Base-by-base conservation (phyloP, 805 yeast genomes). In the Candida quercuum region DNA sequence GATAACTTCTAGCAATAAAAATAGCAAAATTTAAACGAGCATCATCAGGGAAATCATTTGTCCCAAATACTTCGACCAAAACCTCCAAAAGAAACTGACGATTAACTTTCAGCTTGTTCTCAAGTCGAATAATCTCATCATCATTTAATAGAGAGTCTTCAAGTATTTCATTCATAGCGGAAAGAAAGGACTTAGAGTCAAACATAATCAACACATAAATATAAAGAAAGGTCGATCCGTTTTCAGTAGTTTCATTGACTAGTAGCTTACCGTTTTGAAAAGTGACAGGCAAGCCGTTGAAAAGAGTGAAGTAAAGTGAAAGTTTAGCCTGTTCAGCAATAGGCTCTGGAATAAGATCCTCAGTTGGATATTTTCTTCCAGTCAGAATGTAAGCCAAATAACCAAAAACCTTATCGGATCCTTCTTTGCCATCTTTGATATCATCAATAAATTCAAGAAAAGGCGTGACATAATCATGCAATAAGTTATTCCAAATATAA, bases 361-460 rank as follows among this genome's bases (percentile, higher is more conserved):
- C 84, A 2, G 83, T 78, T 0, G 97, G 97, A 54, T 80, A 91
- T 41, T 80, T 82, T 38, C 93, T 66, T 1, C 95, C 94, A 0
- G 91, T 81, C 20, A 86, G 63, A 10, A 79, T 62, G 49, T 76
- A 83, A 0, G 87, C 71, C 42, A 89, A 54, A 52, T 83, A 91
- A 0, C 79, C 70, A 48, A 63, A 81, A 2, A 77, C 62, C 43
- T 66, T 67, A 24, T 45, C 44, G 2, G 56, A 28, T 6, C 48
- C 40, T 35, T 54, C 27, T 37, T 39, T 14, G 41, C 34, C 20
- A 28, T 36, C 15, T 46, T 48, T 16, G 60, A 61, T 24, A 53
- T 63, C 33, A 40, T 60, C 51, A 4, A 81, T 46, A 20, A 81
- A 78, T 20, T 82, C 87, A 20, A 72, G 51, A 24, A 88, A 59